These are phyloP conservation scores for Tetrapisispora namnaoensis DNA, from an alignment of 805 yeast genomes.

Conservation along the genomic window DNA sequence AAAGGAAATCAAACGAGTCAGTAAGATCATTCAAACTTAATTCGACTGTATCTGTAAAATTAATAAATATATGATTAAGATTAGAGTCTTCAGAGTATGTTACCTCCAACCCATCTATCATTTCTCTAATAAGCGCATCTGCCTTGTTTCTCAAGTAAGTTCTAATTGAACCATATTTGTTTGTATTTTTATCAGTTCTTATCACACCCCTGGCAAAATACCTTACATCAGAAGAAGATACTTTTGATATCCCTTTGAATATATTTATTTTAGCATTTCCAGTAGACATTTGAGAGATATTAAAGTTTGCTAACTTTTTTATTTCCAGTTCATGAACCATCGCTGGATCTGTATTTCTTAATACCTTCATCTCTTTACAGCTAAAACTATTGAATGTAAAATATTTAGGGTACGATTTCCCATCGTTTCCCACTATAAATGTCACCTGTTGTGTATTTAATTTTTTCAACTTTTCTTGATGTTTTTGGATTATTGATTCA, in stretches of 20 bases:
- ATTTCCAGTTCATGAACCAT: slow-evolving; percentile 94
- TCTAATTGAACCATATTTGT: slow-evolving; percentile 84
- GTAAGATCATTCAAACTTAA: slow-evolving; percentile 92
- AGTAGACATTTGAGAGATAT: slow-evolving; percentile 87
- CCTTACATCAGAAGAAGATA: slow-evolving; percentile 85
- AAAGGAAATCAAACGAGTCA: slow-evolving; percentile 93
- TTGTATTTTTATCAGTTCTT: slow-evolving; percentile 78
- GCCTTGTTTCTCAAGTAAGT: slow-evolving; percentile 95
- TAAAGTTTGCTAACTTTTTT: slow-evolving; percentile 86
- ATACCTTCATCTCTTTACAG: slow-evolving; percentile 77
- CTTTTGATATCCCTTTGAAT: slow-evolving; percentile 91
- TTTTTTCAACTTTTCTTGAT: slow-evolving; percentile 55
- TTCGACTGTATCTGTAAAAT: slow-evolving; percentile 91
- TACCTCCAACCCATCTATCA: slow-evolving; percentile 88
- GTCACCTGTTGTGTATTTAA: slow-evolving; percentile 86
- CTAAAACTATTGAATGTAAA: slow-evolving; percentile 88
- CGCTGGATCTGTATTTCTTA: slow-evolving; percentile 97
- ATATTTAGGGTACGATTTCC: slow-evolving; percentile 88
- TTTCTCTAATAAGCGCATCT: slow-evolving; percentile 89
- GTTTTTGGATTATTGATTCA: slow-evolving; percentile 53
- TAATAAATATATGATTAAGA: slow-evolving; percentile 91
- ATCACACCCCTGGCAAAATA: slow-evolving; percentile 95
- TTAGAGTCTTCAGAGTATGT: slow-evolving; percentile 92
- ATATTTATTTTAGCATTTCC: slow-evolving; percentile 97
- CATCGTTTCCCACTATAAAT: slow-evolving; percentile 72